Evolutionary conservation across 2,329 filamentous ascomycete genomes (phyloP).

Genomic region (Clonostachys byssicola): DNA sequence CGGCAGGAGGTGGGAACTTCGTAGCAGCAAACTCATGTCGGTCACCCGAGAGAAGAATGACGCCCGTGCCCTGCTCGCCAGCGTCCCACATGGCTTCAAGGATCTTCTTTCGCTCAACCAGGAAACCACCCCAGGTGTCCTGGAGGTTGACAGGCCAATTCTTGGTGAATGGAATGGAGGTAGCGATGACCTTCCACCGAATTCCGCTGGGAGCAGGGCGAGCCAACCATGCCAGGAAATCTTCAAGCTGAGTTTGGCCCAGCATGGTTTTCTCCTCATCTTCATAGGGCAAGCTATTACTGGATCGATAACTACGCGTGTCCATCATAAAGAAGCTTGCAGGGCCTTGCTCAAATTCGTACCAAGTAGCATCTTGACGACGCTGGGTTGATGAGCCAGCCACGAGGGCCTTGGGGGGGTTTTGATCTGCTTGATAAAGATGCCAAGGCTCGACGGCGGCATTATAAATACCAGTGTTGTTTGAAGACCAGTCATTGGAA

Average conservation of each 20-base stretch:
- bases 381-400: constrained; percentile 14
- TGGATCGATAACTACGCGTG: constrained; percentile 81
- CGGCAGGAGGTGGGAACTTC: constrained; percentile 60
- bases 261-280: constrained; percentile 80
- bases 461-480: constrained; percentile 74
- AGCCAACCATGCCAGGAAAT: constrained; percentile 73
- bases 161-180: constrained; percentile 91
- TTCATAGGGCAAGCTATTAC: constrained; percentile 46
- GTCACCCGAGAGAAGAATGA: constrained; percentile 84
- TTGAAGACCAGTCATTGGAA: constrained; percentile 84
- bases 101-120: constrained; percentile 71
- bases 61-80: constrained; percentile 40
- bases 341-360: constrained; percentile 83
- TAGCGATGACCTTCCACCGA: constrained; percentile 90
- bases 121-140: constrained; percentile 94
- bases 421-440: constrained; percentile 79
- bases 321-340: constrained; percentile 94
- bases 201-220: constrained; percentile 71
- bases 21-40: constrained; percentile 97
- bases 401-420: constrained; percentile 65
- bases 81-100: constrained; percentile 92
- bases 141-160: constrained; percentile 88
- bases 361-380: constrained; percentile 68
- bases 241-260: constrained; percentile 70
- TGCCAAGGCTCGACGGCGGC: constrained; percentile 80